Base-by-base conservation (phyloP, 2,329 filamentous ascomycete species). In the Helicocarpus griseus region DNA sequence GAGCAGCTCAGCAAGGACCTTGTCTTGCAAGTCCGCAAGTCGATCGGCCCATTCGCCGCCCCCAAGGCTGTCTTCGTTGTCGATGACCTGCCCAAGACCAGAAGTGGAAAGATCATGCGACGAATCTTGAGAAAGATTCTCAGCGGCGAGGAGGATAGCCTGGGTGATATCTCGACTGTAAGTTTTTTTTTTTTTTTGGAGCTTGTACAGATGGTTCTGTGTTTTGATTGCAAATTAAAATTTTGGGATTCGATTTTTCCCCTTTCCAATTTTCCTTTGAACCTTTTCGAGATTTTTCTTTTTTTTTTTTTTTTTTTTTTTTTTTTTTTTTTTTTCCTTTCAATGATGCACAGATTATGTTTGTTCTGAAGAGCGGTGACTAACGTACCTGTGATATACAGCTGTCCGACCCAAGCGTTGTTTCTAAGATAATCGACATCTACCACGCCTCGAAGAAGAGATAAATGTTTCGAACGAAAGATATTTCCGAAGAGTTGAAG, bases 21-120 rank as follows among this genome's bases (percentile, higher is more conserved):
- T 57, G 82, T 95, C 61, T 78, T 94, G 69, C 93, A 97, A 72
- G 93, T 97, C 58, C 86, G 93, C 66, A 95, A 94, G 79, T 94
- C 88, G 59, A 98, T 98, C 65, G 93, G 93, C 11, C 93, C 93
- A 3, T 98, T 98, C 67, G 93, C 93, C 3, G 90, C 93, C 29
- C 93, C 93, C 57, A 98, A 97, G 78, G 86, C 86, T 19, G 85
- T 98, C 57, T 93, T 83, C 68, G 81, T 95, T 50, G 87, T 98
- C 41, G 86, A 89, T 2, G 93, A 98, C 68, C 80, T 98, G 58
- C 93, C 93, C 63, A 97, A 98, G 83, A 98, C 93, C 35, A 81
- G 93, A 61, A 95, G 87, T 61, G 93, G 93, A 59, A 98, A 98
- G 85, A 98, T 98, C 65, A 98, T 98, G 93, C 82, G 93, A 57